Conservation (phyloP, 176 grass and related monocot species). For the Calamus simplicifolius region DNA sequence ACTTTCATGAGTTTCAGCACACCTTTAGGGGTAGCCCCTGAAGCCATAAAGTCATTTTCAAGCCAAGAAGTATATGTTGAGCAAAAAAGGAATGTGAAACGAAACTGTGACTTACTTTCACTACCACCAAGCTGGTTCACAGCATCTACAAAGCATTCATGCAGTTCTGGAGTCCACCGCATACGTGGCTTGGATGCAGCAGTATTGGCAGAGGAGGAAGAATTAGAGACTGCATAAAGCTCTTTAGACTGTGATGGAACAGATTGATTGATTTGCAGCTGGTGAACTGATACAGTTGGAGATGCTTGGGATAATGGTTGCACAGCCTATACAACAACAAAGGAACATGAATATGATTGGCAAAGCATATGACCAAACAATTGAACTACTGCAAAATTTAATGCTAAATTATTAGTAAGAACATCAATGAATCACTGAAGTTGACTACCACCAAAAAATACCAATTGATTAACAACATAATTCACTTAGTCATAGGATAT, state of each 20-base stretch:
- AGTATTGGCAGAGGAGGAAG: conserved; percentile 36
- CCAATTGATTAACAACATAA: too few species aligned
- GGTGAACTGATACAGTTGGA: conserved; percentile 16
- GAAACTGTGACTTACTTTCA: conserved; percentile 58
- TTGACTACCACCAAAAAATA: too few species aligned
- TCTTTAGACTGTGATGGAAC: conserved; percentile 50
- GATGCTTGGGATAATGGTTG: conserved; percentile 24
- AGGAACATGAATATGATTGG: too few species aligned
- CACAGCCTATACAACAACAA: conserved; percentile 36
- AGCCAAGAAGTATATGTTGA: conserved; percentile 21
- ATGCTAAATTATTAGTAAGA: too few species aligned
- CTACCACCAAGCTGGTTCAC: conserved; percentile 90
- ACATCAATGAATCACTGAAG: too few species aligned
- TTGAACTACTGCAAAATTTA: too few species aligned
- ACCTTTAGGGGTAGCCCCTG: conserved; percentile 98
- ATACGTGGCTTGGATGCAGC: conserved; percentile 66
- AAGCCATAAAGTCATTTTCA: not conserved
- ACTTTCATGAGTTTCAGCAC: conserved; percentile 98
- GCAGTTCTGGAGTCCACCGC: conserved; percentile 97
- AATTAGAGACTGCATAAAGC: conserved; percentile 28
- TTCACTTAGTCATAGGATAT: too few species aligned
- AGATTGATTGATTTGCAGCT: conserved; percentile 35
- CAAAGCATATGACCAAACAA: too few species aligned
- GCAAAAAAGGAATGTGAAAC: not conserved
- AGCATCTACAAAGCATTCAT: conserved; percentile 91